Percentiles rank a stretch among this genome's conserved stretches.
phyloP scores from a whole-genome alignment of 202 grass and related monocot genomes.

The Saccharum hybrid region DNA sequence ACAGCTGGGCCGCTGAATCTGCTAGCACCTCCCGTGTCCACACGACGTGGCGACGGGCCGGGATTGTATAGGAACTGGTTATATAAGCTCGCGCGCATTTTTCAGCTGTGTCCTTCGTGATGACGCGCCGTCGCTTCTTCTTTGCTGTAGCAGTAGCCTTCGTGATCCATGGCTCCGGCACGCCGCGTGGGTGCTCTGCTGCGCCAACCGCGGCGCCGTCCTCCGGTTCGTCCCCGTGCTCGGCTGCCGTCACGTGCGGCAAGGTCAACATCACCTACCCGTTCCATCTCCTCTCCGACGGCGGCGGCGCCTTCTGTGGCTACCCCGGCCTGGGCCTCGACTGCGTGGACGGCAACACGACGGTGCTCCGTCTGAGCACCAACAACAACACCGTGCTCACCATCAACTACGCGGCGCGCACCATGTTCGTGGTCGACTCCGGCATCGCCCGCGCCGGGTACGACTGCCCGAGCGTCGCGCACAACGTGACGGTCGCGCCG shows the following conservation, averaged over 20 bases:
- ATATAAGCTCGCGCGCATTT: background rate
- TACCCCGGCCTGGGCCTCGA: background rate
- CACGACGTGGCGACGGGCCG: background rate
- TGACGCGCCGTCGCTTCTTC: background rate
- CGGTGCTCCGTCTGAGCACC: constrained; percentile 7
- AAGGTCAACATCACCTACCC: background rate
- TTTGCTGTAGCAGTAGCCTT: background rate
- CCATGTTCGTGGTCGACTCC: constrained; percentile 21
- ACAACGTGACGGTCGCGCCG: background rate
- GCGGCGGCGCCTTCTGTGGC: background rate
- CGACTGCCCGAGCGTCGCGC: constrained; percentile 3
- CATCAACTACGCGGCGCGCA: background rate
- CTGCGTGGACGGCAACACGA: background rate
- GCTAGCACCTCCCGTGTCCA: background rate
- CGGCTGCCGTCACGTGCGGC: constrained; percentile 4
- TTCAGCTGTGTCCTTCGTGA: background rate
- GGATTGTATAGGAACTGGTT: background rate
- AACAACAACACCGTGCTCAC: constrained; percentile 8
- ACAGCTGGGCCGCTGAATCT: background rate
- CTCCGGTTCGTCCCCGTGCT: no score
- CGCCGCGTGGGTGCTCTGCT: background rate
- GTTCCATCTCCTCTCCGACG: background rate
- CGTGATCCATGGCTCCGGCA: background rate
- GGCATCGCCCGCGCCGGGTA: background rate
- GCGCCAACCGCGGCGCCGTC: background rate